Evolutionary conservation across 331 rosid species (phyloP).

Genomic region (Malus hybrid): DNA sequence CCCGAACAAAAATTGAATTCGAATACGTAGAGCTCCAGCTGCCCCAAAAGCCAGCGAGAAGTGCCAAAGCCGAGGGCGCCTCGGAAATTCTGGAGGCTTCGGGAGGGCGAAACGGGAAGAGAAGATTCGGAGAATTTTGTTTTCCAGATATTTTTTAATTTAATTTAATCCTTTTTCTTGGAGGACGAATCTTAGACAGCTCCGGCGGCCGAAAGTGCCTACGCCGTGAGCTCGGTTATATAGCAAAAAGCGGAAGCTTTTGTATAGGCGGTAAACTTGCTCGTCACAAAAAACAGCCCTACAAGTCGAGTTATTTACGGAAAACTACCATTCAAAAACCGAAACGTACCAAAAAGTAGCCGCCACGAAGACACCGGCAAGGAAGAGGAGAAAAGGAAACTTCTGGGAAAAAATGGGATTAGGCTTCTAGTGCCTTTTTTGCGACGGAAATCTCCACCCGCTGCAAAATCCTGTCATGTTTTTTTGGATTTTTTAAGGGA

Average conservation of each 20-base stretch:
- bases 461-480: background rate
- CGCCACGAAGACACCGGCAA: background rate
- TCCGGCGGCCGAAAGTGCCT: constrained; percentile 51
- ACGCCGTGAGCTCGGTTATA: background rate
- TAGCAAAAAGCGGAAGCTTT: background rate
- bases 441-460: background rate
- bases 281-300: background rate
- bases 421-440: too few species aligned
- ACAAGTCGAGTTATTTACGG: background rate
- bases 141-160: background rate
- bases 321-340: background rate
- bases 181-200: constrained; percentile 34
- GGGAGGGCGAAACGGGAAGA: constrained; percentile 27
- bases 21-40: too few species aligned
- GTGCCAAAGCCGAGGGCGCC: constrained; percentile 8
- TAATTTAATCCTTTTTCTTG: background rate
- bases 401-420: background rate
- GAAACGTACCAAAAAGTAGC: background rate
- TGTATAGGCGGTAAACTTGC: background rate
- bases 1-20: too few species aligned
- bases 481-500: background rate
- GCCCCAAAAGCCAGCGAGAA: background rate
- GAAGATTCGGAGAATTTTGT: background rate
- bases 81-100: constrained; percentile 1
- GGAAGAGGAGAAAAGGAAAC: background rate